Percentiles rank a stretch among this genome's conserved stretches.
Evolutionary conservation across 257 asterid species (phyloP).

Genomic region (Lavandula angustifolia): DNA sequence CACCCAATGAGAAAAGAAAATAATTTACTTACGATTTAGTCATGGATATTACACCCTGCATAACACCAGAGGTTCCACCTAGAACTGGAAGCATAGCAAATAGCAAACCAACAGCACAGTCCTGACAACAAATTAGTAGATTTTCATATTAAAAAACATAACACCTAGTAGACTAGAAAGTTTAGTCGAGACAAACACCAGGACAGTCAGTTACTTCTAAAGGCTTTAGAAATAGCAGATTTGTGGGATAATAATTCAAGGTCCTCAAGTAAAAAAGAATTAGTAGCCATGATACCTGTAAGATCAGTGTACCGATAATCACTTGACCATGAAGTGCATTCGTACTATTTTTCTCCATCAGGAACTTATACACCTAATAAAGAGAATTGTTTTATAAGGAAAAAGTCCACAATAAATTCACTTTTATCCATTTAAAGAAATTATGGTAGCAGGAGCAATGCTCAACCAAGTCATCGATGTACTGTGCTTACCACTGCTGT

Average conservation of each 20-base stretch:
- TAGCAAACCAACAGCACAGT: constrained; percentile 97
- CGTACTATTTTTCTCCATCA: constrained; percentile 85
- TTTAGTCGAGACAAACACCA: no score
- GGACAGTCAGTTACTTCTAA: neutral
- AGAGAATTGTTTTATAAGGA: constrained; percentile 18
- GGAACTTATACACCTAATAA: constrained; percentile 54
- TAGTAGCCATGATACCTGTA: constrained; percentile 65
- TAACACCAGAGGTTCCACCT: constrained; percentile 94
- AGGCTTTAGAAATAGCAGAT: constrained; percentile 13
- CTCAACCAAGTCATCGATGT: constrained; percentile 22
- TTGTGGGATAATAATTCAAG: constrained; percentile 12
- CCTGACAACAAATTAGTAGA: constrained; percentile 51
- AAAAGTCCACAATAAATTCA: neutral
- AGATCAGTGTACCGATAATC: constrained; percentile 89
- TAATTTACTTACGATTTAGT: constrained; percentile 77
- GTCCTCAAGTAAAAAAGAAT: constrained; percentile 14
- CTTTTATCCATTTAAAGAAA: neutral
- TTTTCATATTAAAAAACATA: neutral
- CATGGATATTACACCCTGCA: constrained; percentile 94
- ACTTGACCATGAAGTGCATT: constrained; percentile 97
- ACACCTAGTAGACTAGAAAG: no score
- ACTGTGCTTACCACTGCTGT: constrained; percentile 86
- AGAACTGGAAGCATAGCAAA: constrained; percentile 97
- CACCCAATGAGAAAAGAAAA: constrained; percentile 16
- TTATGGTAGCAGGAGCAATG: constrained; percentile 17